Evolutionary conservation across 2,329 filamentous ascomycete species (phyloP).

Genomic region (Endoconidiophora laricicola): DNA sequence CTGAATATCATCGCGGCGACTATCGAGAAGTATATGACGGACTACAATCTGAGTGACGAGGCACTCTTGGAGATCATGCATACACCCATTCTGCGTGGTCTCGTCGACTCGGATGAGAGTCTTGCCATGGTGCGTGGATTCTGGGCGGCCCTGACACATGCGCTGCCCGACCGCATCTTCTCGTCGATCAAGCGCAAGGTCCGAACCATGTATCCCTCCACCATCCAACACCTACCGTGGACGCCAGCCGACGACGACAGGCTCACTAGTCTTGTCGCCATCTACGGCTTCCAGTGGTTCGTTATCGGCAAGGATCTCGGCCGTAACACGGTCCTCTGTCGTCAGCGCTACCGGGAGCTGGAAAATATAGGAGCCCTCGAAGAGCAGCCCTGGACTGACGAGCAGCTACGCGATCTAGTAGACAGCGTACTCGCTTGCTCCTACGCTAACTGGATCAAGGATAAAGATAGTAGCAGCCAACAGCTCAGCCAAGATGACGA

Average conservation of each 20-base stretch:
- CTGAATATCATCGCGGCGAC: background rate
- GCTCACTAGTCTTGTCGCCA: background rate
- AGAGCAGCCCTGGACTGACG: background rate
- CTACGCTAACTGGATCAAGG: conserved; percentile 5
- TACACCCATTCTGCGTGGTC: conserved; percentile 9
- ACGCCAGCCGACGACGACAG: conserved; percentile 4
- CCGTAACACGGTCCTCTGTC: conserved; percentile 7
- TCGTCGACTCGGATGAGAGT: conserved; percentile 3
- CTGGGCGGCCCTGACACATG: conserved; percentile 1
- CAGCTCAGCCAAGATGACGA: background rate
- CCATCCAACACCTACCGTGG: background rate
- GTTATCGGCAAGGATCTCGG: conserved; percentile 1
- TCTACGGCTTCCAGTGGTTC: conserved; percentile 7
- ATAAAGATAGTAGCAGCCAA: background rate
- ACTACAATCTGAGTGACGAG: conserved; percentile 1
- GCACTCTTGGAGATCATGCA: conserved; percentile 5
- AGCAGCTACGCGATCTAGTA: conserved; percentile 3
- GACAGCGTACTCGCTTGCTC: conserved; percentile 7
- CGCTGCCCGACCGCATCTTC: conserved; percentile 5
- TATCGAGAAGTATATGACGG: conserved; percentile 2
- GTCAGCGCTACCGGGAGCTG: conserved; percentile 7
- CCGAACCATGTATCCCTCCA: conserved; percentile 5
- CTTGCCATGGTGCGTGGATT: conserved; percentile 1
- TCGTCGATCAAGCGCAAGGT: conserved; percentile 4
- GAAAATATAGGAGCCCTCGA: conserved; percentile 1